These are phyloP conservation scores for Fusarium anthophilum DNA, from an alignment of 2,329 filamentous ascomycete species.

Conservation along the genomic window DNA sequence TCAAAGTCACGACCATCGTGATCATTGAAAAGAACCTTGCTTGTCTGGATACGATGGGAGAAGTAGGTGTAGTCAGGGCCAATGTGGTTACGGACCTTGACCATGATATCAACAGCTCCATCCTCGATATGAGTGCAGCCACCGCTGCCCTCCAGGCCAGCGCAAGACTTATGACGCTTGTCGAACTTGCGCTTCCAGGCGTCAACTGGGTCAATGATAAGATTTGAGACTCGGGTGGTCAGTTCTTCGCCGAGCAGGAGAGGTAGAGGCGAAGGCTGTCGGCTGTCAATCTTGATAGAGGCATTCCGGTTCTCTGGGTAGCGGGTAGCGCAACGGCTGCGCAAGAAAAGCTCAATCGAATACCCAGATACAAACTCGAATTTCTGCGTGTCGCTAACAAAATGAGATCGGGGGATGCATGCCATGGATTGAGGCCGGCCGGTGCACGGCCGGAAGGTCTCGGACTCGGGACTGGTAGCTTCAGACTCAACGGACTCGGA, in stretches of 20 bases:
- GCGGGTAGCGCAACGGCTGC: conserved; percentile 50
- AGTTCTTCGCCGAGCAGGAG: conserved; percentile 57
- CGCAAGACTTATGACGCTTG: conserved; percentile 50
- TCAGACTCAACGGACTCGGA: conserved; percentile 54
- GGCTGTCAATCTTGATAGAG: conserved; percentile 55
- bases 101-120: conserved; percentile 56
- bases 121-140: conserved; percentile 54
- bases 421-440: conserved; percentile 56
- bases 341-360: conserved; percentile 56
- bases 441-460: conserved; percentile 52
- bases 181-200: conserved; percentile 54
- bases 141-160: conserved; percentile 48
- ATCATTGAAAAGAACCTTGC: conserved; percentile 57
- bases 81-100: conserved; percentile 60
- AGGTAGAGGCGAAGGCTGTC: conserved; percentile 59
- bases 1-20: conserved; percentile 54
- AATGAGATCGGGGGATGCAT: conserved; percentile 56
- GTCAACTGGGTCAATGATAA: conserved; percentile 54
- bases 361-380: conserved; percentile 57
- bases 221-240: conserved; percentile 55
- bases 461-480: conserved; percentile 47
- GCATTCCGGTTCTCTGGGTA: conserved; percentile 51
- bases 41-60: conserved; percentile 54
- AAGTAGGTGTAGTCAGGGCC: conserved; percentile 59
- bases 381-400: conserved; percentile 48